These are phyloP conservation scores for Phytophthora pisi DNA, from an alignment of 352 stramenopile genomes.

Conservation along the genomic window DNA sequence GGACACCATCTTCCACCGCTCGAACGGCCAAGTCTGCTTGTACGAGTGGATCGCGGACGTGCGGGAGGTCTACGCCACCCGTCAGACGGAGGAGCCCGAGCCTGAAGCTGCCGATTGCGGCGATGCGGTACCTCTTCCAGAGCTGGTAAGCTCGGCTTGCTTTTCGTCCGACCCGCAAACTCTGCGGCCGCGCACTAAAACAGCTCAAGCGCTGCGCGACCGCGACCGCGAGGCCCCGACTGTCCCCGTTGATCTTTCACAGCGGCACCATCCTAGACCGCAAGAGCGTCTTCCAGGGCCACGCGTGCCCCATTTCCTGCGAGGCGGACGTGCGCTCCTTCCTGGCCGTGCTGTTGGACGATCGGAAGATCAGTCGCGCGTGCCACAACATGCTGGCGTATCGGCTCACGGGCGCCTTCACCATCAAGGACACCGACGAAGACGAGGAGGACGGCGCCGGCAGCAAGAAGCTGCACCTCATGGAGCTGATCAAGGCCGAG, in stretches of 20 bases:
- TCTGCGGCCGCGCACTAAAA: slow-evolving; percentile 53
- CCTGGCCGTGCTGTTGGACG: slow-evolving; percentile 62
- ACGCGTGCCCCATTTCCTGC: slow-evolving; percentile 1
- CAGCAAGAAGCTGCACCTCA: slow-evolving; percentile 71
- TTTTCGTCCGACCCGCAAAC: slow-evolving; percentile 57
- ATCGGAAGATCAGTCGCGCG: slow-evolving; percentile 72
- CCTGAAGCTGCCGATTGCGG: background rate
- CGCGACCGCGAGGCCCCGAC: slow-evolving; percentile 35
- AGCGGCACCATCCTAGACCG: slow-evolving; percentile 62
- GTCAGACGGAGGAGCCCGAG: slow-evolving; percentile 5
- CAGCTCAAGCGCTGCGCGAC: slow-evolving; percentile 50
- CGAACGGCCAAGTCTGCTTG: slow-evolving; percentile 67
- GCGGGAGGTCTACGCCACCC: slow-evolving; percentile 57
- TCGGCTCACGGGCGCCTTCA: slow-evolving; percentile 59
- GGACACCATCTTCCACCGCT: slow-evolving; percentile 55
- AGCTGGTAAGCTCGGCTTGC: background rate
- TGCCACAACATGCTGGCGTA: slow-evolving; percentile 76
- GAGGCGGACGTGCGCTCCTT: slow-evolving; percentile 71
- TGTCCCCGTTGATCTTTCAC: slow-evolving; percentile 38
- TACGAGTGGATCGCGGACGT: slow-evolving; percentile 80
- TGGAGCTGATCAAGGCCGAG: slow-evolving; percentile 71
- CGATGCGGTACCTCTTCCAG: background rate
- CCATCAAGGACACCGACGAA: slow-evolving; percentile 80
- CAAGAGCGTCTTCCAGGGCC: slow-evolving; percentile 66
- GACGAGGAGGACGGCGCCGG: slow-evolving; percentile 74